Evolutionary conservation across 139 green algal genomes (phyloP), one percentile per base, ranked within the genome.

Genomic region (Tetradesmus lagerheimii): DNA sequence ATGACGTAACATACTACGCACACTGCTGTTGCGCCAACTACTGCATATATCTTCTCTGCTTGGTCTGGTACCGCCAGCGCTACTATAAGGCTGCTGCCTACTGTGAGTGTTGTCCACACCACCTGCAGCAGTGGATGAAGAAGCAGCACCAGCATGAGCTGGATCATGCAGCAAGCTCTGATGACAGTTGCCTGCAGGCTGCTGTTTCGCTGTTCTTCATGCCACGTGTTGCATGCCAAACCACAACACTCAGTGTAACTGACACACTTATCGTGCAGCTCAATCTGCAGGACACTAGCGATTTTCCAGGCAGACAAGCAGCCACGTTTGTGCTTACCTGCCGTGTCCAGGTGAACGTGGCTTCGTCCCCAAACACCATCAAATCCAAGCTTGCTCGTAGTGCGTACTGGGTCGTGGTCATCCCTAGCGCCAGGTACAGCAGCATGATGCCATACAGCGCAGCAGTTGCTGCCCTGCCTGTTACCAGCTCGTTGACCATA

Each of bases 21-120:
- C 31, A 97, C 95, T 3, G 92, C 95, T 3, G 94, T 97, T 53
- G 94, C 95, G 0, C 95, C 95, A 4, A 95, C 96, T 34, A 97
- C 87, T 16, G 93, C 90, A 41, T 96, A 94, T 31, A 96, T 93
- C 83, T 88, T 88, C 64, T 88, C 83, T 39, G 83, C 83, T 27
- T 88, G 62, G 15, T 80, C 83, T 4, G 90, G 92, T 31, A 92
- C 93, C 18, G 83, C 38, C 4, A 83, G 47, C 12, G 93, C 92
- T 8, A 96, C 87, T 12, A 37, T 37, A 57, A 93, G 75, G n/a
- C 89, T 83, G n/a, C 83, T 90, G 31, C 77, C 66, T 25, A 94
- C 66, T 79, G 88, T 90, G 38, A 62, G 29, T 2, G 75, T 78
- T 12, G 92, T 93, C 50, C 90, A 75, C 0, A 35, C 76, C 43